A percentile compares a stretch with the other conserved stretches of the same genome.
Conservation (phyloP, 2,329 filamentous ascomycete genomes). For the Aspergillus thermomutatus region DNA sequence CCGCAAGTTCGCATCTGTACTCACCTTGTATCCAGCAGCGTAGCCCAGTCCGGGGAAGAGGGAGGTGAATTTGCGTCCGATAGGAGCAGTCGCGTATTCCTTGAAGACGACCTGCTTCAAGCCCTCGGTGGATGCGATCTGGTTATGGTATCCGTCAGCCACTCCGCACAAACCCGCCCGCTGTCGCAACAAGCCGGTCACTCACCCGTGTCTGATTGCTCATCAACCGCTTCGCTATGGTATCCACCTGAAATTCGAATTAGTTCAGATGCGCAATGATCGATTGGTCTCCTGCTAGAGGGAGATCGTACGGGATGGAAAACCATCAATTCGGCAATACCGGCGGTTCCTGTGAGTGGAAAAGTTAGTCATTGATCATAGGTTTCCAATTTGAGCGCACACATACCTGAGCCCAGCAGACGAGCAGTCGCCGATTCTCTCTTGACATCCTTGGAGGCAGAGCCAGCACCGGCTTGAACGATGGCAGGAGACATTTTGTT, state of each 20-base stretch:
- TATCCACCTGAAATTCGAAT: constrained; percentile 69
- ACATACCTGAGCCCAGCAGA: constrained; percentile 82
- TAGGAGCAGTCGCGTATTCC: constrained; percentile 71
- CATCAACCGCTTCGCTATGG: constrained; percentile 98
- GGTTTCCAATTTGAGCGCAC: not conserved
- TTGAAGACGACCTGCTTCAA: constrained; percentile 93
- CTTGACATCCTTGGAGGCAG: constrained; percentile 62
- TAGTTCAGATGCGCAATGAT: constrained; percentile 13
- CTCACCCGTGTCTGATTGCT: constrained; percentile 81
- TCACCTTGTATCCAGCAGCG: constrained; percentile 91
- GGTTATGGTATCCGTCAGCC: constrained; percentile 17
- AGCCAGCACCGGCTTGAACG: constrained; percentile 34
- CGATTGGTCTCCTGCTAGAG: not conserved
- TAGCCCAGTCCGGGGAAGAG: constrained; percentile 97
- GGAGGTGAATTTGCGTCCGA: constrained; percentile 80
- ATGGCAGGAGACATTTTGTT: constrained; percentile 55
- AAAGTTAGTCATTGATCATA: constrained; percentile 16
- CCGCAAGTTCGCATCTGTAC: constrained; percentile 10
- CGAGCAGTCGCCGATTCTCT: constrained; percentile 87
- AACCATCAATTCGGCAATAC: constrained; percentile 87
- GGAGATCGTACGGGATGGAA: constrained; percentile 73
- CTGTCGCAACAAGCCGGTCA: not conserved
- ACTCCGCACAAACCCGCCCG: not conserved
- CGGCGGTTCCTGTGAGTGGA: constrained; percentile 67
- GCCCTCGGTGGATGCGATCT: constrained; percentile 59